phyloP scores from a whole-genome alignment of 768 basidiomycete genomes.

The Lyophyllum shimeji region DNA sequence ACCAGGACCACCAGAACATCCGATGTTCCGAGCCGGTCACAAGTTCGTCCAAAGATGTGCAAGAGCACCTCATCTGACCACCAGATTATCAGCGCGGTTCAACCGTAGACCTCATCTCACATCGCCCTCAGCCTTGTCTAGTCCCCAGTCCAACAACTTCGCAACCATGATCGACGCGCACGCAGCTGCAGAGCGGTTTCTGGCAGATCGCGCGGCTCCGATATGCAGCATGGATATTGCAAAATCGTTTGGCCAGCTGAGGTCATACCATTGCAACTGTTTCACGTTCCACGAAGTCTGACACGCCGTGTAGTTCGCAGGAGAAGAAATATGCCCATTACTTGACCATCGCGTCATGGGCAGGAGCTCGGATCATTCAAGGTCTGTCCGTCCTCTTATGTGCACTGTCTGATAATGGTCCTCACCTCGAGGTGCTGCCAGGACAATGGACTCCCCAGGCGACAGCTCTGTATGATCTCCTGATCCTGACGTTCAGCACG shows the following conservation, averaged over 20 bases:
- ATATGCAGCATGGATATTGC: constrained; percentile 70
- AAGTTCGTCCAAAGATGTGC: constrained; percentile 8
- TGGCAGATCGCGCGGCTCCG: constrained; percentile 77
- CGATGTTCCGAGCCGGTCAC: constrained; percentile 18
- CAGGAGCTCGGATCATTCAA: constrained; percentile 81
- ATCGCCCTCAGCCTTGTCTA: background rate
- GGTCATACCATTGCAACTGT: constrained; percentile 32
- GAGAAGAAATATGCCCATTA: constrained; percentile 84
- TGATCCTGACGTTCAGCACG: constrained; percentile 68
- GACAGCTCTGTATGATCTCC: constrained; percentile 63
- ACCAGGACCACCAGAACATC: background rate
- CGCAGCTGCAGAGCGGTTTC: constrained; percentile 59
- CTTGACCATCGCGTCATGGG: constrained; percentile 74
- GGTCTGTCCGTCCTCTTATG: constrained; percentile 22
- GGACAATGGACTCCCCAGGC: constrained; percentile 82
- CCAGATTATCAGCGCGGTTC: constrained; percentile 1
- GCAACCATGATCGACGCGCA: constrained; percentile 28
- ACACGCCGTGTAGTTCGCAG: constrained; percentile 44
- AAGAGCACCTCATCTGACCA: constrained; percentile 2
- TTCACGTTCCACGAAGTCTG: background rate
- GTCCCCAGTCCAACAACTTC: background rate
- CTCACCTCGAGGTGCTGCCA: constrained; percentile 15
- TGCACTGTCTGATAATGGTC: background rate
- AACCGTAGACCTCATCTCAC: constrained; percentile 2
- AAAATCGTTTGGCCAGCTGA: constrained; percentile 68